phyloP scores from a whole-genome alignment of 768 basidiomycete species.

The Boletus subcaerulescens region DNA sequence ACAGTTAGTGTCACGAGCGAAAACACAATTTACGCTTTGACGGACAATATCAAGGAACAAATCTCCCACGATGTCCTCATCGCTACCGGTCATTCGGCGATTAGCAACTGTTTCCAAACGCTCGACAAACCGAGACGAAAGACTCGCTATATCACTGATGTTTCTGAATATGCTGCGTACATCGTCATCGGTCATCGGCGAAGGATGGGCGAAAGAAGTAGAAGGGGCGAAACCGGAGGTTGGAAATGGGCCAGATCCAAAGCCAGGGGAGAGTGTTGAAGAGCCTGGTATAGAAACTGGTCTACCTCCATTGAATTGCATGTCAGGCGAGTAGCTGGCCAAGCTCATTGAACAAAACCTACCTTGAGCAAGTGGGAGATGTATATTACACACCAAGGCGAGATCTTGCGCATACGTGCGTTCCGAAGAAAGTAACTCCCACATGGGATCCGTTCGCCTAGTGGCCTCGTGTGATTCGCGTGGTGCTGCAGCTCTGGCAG shows the following conservation, averaged over 20 bases:
- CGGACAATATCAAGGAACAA: constrained; percentile 65
- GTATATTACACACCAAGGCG: constrained; percentile 63
- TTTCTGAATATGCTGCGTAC: constrained; percentile 68
- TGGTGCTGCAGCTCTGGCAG: constrained; percentile 9
- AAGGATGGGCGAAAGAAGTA: constrained; percentile 37
- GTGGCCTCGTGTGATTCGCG: constrained; percentile 34
- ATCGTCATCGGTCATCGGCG: constrained; percentile 62
- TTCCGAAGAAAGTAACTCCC: constrained; percentile 71
- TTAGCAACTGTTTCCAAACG: constrained; percentile 60
- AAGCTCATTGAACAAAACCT: constrained; percentile 21
- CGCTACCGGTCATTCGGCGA: constrained; percentile 47
- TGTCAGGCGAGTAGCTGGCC: not conserved
- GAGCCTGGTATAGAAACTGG: constrained; percentile 21
- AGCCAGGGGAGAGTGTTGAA: constrained; percentile 17
- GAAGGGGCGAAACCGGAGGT: constrained; percentile 36
- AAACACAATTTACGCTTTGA: constrained; percentile 1
- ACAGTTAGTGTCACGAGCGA: not conserved
- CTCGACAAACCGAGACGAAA: constrained; percentile 59
- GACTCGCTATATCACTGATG: constrained; percentile 61
- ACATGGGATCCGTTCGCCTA: constrained; percentile 59
- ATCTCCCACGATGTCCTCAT: constrained; percentile 62
- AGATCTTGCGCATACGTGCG: constrained; percentile 73
- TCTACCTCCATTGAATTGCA: constrained; percentile 25
- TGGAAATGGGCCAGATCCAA: constrained; percentile 31
- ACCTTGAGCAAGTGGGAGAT: constrained; percentile 73